These are phyloP conservation scores for Fraxinus nigra DNA, from an alignment of 305 asterid genomes.

Conservation along the genomic window DNA sequence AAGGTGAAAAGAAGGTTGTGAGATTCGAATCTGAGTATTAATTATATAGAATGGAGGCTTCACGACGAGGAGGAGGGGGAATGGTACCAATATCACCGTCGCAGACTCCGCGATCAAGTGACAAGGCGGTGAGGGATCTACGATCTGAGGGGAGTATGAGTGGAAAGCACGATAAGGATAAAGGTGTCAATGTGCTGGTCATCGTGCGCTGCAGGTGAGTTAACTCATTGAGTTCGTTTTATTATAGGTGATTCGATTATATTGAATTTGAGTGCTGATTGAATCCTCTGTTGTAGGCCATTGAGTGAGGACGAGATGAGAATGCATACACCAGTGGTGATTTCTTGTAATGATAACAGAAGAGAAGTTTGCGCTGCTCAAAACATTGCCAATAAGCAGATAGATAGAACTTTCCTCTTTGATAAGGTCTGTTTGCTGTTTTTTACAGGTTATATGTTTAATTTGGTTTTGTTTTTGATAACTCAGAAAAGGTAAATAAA, in stretches of 20 bases:
- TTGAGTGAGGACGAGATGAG: constrained; percentile 45
- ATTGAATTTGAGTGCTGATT: neutral
- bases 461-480: neutral
- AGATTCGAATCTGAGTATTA: neutral
- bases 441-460: neutral
- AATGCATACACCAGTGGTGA: constrained; percentile 32
- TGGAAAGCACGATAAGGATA: constrained; percentile 27
- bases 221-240: neutral
- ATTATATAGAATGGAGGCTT: neutral
- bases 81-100: constrained; percentile 4
- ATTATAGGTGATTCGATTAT: neutral
- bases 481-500: neutral
- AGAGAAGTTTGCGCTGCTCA: constrained; percentile 41
- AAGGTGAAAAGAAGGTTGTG: neutral
- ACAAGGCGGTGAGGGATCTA: constrained; percentile 37
- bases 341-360: constrained; percentile 41
- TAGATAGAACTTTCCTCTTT: constrained; percentile 35
- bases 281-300: constrained; percentile 37
- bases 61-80: constrained; percentile 10
- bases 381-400: constrained; percentile 36
- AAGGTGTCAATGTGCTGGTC: constrained; percentile 46
- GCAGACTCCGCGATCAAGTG: constrained; percentile 38
- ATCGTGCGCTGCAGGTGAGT: constrained; percentile 51
- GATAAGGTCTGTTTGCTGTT: constrained; percentile 43
- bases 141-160: constrained; percentile 13